A percentile compares a stretch with the other conserved stretches of the same genome.
phyloP scores from a whole-genome alignment of 441 rosid species.

The Populus hybrid region DNA sequence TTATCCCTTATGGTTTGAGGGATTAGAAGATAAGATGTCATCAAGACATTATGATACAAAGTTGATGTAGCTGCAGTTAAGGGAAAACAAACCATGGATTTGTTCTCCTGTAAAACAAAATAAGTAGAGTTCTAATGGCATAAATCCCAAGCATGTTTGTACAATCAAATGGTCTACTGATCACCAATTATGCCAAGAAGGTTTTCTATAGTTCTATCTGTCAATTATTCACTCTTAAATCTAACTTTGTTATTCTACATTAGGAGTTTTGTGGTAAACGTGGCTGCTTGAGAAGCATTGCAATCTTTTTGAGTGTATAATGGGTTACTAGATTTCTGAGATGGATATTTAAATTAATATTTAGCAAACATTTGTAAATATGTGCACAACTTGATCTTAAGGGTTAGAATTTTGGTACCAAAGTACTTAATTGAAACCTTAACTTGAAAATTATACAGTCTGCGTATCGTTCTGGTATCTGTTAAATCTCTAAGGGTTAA shows the following conservation, averaged over 20 bases:
- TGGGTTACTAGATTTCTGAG: not conserved
- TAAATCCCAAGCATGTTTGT: not conserved
- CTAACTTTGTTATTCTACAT: not conserved
- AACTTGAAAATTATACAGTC: no score
- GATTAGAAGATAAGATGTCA: conserved; percentile 6
- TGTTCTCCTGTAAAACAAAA: not conserved
- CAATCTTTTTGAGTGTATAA: not conserved
- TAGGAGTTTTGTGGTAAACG: not conserved
- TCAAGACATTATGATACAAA: not conserved
- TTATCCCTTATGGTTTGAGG: not conserved
- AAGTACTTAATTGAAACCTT: no score
- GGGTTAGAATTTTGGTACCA: no score
- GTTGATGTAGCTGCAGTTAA: not conserved
- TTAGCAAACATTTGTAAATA: not conserved
- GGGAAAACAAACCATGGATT: not conserved
- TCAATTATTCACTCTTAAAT: not conserved
- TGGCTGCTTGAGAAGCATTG: not conserved
- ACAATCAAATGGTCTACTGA: not conserved
- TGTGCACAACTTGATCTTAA: no score
- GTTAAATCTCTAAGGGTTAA: no score
- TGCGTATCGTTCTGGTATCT: no score
- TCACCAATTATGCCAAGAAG: not conserved
- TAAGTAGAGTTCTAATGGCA: not conserved
- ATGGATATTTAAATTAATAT: conserved; percentile 7
- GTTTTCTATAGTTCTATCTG: not conserved